phyloP scores from a whole-genome alignment of 208 protist species.

The Crithidia sp. region DNA sequence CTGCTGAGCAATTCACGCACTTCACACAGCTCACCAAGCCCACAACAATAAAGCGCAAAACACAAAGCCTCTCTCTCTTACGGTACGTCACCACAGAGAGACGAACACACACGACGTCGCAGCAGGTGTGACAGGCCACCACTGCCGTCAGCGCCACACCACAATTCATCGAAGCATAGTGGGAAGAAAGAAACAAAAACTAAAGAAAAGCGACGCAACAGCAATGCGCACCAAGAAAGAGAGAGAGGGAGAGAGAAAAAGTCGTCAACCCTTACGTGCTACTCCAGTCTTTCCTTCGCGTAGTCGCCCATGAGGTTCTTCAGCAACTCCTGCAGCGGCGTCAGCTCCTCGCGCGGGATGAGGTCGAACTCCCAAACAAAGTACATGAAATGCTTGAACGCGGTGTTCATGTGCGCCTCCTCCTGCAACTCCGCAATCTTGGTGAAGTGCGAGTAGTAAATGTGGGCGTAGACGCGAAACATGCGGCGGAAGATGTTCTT shows the following conservation, averaged over 20 bases:
- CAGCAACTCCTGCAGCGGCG: constrained; percentile 79
- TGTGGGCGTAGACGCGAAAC: constrained; percentile 99
- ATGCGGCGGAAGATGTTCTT: constrained; percentile 98
- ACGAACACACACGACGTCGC: no score
- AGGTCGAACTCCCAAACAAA: constrained; percentile 93
- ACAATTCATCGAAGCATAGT: no score
- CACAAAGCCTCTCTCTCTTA: no score
- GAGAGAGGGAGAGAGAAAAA: not conserved
- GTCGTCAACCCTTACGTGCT: not conserved
- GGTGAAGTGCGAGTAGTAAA: constrained; percentile 98
- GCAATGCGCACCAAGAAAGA: not conserved
- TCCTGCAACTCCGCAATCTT: constrained; percentile 95
- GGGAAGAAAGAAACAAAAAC: no score
- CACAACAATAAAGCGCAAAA: no score
- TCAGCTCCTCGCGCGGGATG: constrained; percentile 80
- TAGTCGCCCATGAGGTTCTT: constrained; percentile 87
- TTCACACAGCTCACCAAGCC: no score
- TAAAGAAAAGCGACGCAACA: no score
- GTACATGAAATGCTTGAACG: constrained; percentile 94
- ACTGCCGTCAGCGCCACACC: no score
- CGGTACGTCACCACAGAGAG: no score
- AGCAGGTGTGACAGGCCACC: no score
- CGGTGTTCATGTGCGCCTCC: constrained; percentile 98
- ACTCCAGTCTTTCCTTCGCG: constrained; percentile 73
- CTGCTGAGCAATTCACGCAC: no score